phyloP scores from a whole-genome alignment of 208 protist genomes.

The Tritrichomonas foetus region DNA sequence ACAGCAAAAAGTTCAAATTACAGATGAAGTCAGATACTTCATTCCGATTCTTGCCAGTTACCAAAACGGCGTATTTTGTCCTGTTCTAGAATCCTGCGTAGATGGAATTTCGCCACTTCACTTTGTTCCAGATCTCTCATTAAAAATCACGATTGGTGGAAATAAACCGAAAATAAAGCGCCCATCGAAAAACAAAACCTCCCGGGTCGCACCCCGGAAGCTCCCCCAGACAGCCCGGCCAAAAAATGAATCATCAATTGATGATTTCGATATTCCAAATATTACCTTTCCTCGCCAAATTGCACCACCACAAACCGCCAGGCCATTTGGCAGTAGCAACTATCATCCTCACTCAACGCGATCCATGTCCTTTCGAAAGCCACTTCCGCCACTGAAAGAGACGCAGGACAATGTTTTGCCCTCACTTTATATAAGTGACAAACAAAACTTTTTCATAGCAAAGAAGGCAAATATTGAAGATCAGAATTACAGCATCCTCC shows the following conservation, averaged over 20 bases:
- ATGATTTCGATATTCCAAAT: neutral
- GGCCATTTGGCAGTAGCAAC: too few species aligned
- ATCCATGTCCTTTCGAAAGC: neutral
- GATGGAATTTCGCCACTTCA: neutral
- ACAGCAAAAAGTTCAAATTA: neutral
- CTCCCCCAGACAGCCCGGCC: neutral
- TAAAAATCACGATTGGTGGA: neutral
- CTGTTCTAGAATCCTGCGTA: neutral
- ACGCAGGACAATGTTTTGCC: neutral
- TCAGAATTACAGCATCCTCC: neutral
- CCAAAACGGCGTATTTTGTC: neutral
- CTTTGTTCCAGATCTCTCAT: neutral
- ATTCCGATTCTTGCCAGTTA: neutral
- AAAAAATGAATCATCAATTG: neutral
- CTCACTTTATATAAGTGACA: neutral
- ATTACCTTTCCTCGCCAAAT: neutral
- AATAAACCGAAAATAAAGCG: too few species aligned
- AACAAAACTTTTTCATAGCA: neutral
- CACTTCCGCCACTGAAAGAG: neutral
- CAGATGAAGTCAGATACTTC: neutral
- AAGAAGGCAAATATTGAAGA: neutral
- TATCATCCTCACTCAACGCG: neutral
- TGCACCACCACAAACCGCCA: neutral
- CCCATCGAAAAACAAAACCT: neutral
- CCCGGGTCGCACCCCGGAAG: neutral